A percentile compares a stretch with the other conserved stretches of the same genome.
Conservation (phyloP, 768 basidiomycete genomes). For the Termitomyces sp. region DNA sequence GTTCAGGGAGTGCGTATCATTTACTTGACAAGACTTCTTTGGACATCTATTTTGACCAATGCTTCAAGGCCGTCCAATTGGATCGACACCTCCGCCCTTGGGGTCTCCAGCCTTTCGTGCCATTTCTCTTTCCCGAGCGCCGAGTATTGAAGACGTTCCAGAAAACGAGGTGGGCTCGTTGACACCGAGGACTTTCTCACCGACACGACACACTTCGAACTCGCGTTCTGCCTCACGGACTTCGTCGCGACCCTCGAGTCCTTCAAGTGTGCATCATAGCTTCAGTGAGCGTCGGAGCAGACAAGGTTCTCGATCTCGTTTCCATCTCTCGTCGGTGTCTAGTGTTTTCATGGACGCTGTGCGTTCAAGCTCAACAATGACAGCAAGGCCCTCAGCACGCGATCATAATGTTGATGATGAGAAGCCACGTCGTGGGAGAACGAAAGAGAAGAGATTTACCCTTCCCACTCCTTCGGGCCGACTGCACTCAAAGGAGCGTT, state of each 20-base stretch:
- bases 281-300: slow-evolving; percentile 17
- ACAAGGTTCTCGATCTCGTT: slow-evolving; percentile 37
- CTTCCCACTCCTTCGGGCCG: slow-evolving; percentile 5
- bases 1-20: slow-evolving; percentile 16
- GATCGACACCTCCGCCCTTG: slow-evolving; percentile 9
- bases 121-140: slow-evolving; percentile 35
- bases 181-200: slow-evolving; percentile 9
- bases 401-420: slow-evolving; percentile 17
- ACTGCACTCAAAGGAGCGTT: slow-evolving; percentile 25
- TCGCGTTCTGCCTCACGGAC: slow-evolving; percentile 5
- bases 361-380: slow-evolving; percentile 41
- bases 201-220: slow-evolving; percentile 1
- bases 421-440: slow-evolving; percentile 28
- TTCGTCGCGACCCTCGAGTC: slow-evolving; percentile 12
- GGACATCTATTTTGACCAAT: background rate
- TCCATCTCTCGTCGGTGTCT: slow-evolving; percentile 51
- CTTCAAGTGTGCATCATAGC: background rate
- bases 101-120: slow-evolving; percentile 14
- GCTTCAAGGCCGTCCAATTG: slow-evolving; percentile 10
- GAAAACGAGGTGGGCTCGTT: slow-evolving; percentile 26
- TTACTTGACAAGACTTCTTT: background rate
- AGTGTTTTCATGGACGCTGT: slow-evolving; percentile 46
- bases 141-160: slow-evolving; percentile 35
- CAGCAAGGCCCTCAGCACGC: slow-evolving; percentile 8
- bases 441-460: slow-evolving; percentile 23